These are phyloP conservation scores for Oryza meridionalis DNA, from an alignment of 176 grass and related monocot genomes.

Conservation along the genomic window DNA sequence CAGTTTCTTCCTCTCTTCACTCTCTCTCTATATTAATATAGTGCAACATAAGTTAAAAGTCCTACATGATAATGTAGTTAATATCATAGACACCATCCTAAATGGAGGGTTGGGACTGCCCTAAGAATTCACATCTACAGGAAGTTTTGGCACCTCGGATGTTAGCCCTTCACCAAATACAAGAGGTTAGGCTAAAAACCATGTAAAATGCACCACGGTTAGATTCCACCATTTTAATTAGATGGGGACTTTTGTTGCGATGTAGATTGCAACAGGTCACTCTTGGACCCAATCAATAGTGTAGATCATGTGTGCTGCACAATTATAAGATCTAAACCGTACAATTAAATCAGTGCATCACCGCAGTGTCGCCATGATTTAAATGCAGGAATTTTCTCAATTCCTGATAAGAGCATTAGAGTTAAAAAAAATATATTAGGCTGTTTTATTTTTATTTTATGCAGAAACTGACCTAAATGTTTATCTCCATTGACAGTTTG, in stretches of 20 bases:
- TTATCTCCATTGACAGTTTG: slow-evolving; percentile 28
- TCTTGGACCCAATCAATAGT: slow-evolving; percentile 29
- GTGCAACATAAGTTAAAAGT: no score
- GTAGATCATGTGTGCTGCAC: slow-evolving; percentile 31
- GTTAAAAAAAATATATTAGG: background rate
- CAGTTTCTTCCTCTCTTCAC: no score
- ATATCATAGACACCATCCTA: no score
- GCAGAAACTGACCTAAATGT: background rate
- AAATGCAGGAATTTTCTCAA: background rate
- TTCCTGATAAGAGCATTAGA: background rate
- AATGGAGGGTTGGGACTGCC: no score
- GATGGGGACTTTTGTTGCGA: slow-evolving; percentile 31
- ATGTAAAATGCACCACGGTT: background rate
- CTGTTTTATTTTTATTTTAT: background rate
- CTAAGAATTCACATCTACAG: background rate
- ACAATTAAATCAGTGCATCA: background rate
- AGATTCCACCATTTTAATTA: slow-evolving; percentile 29
- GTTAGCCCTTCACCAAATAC: background rate
- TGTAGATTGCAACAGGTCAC: slow-evolving; percentile 40
- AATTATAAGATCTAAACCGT: slow-evolving; percentile 7
- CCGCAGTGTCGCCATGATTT: background rate
- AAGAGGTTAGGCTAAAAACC: background rate
- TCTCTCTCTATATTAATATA: no score
- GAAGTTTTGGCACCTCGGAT: background rate
- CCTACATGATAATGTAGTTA: no score